These are phyloP conservation scores for Calocera cornea DNA, from an alignment of 768 basidiomycete genomes.

Conservation along the genomic window DNA sequence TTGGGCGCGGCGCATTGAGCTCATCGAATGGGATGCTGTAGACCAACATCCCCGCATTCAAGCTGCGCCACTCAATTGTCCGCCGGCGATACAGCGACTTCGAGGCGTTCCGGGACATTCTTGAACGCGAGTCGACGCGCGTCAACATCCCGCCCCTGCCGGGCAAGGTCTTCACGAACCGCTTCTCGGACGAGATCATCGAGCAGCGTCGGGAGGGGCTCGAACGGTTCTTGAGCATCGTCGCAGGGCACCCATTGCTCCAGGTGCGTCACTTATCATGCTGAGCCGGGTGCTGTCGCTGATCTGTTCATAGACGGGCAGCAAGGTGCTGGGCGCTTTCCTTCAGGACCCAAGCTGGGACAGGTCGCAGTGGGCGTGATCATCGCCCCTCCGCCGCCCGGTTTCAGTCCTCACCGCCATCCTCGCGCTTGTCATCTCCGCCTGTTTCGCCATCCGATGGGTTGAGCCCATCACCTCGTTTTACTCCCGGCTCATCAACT, in stretches of 20 bases:
- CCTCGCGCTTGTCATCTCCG: neutral
- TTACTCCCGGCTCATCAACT: neutral
- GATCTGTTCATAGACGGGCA: slow-evolving; percentile 54
- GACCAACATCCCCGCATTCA: slow-evolving; percentile 99
- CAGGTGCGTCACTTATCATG: slow-evolving; percentile 44
- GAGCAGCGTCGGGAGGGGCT: slow-evolving; percentile 82
- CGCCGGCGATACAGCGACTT: slow-evolving; percentile 85
- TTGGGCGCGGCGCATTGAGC: no score
- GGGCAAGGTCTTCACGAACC: slow-evolving; percentile 95
- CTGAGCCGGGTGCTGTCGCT: neutral
- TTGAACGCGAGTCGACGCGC: slow-evolving; percentile 90
- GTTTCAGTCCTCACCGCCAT: neutral
- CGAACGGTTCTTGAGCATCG: slow-evolving; percentile 88
- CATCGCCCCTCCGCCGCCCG: no score
- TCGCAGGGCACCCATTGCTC: slow-evolving; percentile 90
- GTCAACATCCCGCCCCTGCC: slow-evolving; percentile 97
- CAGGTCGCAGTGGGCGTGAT: slow-evolving; percentile 59
- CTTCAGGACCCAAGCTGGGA: slow-evolving; percentile 92
- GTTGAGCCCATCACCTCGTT: neutral
- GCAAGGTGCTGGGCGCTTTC: slow-evolving; percentile 92
- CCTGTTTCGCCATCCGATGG: neutral
- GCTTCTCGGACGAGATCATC: slow-evolving; percentile 96
- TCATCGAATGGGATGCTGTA: no score
- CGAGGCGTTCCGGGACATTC: slow-evolving; percentile 93
- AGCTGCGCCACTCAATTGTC: slow-evolving; percentile 82